Evolutionary conservation across 345 rosid species (phyloP), one percentile per base, ranked within the genome.

Genomic region (Euclidium syriacum): DNA sequence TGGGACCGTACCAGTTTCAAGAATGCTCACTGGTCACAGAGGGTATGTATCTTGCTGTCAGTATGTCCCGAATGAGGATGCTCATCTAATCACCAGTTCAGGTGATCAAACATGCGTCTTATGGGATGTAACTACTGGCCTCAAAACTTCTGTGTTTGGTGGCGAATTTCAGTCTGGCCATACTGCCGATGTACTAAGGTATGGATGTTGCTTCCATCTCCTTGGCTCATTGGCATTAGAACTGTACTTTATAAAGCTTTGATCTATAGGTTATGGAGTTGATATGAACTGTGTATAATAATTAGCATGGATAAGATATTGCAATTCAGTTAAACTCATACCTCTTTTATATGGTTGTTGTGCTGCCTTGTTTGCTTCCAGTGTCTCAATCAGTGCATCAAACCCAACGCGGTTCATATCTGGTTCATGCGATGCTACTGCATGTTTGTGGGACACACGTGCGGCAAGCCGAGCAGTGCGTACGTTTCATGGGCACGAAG

Each of bases 131-230:
- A 81, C 95, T 15, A 90, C 99, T 4, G 99, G 99, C 33, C 90
- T 90, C 27, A 83, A 87, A 77, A 86, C 96, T 72, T 90, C 96
- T 38, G 87, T 90, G 16, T 94, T 94, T 64, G 97, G 99, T 52
- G 99, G 97, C 44, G 99, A 90, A 62, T 86, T 87, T 78, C 99
- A 90, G 75, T 90, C 91, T 15, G 97, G 99, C 52, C 99, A 94
- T 75, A 90, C 95, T 27, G 87, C 86, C 67, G 99, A 94, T 67
- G 97, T 94, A 11, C 75, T 80, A 53, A 86, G 97, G 99, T 95
- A 83, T 58, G 24, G 9, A 24, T 22, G 8, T 30, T 65, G 46
- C 44, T 52, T 61, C 12, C 27, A 14, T 58, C 11, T 42, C 12
- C 26, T 19, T 24, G 24, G 7, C 15, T 50, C 50, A 2, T 18